These are phyloP conservation scores for Phytophthora agathidicida DNA, from an alignment of 352 stramenopile genomes.

Conservation along the genomic window DNA sequence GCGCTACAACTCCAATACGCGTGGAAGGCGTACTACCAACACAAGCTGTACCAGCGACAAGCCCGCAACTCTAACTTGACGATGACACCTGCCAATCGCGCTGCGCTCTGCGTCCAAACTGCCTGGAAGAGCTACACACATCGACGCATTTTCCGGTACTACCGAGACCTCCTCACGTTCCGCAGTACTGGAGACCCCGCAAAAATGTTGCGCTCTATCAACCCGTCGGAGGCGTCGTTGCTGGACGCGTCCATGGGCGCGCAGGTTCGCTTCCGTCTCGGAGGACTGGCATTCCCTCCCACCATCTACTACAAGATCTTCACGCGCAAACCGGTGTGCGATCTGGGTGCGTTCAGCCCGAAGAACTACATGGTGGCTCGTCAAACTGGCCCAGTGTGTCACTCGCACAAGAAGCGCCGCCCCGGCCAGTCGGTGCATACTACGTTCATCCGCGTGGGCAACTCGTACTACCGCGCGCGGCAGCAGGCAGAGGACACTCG, in stretches of 20 bases:
- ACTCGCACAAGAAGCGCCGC: constrained; percentile 27
- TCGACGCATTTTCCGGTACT: constrained; percentile 78
- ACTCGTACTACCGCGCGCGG: constrained; percentile 70
- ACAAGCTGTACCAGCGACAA: constrained; percentile 35
- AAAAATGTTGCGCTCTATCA: constrained; percentile 85
- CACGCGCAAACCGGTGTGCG: constrained; percentile 83
- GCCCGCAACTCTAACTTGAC: background rate
- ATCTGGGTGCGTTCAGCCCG: constrained; percentile 91
- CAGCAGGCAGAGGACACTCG: constrained; percentile 55
- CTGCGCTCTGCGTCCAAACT: constrained; percentile 61
- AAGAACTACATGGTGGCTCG: constrained; percentile 84
- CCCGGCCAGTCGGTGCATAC: constrained; percentile 12
- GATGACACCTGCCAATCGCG: constrained; percentile 40
- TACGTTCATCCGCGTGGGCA: constrained; percentile 76
- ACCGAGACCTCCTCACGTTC: constrained; percentile 83
- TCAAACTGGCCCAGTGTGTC: constrained; percentile 34
- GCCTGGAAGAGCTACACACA: constrained; percentile 82
- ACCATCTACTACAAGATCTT: constrained; percentile 96
- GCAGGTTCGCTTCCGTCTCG: constrained; percentile 88
- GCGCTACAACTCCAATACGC: constrained; percentile 84
- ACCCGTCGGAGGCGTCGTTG: constrained; percentile 76
- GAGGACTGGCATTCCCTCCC: constrained; percentile 87
- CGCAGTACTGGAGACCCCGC: constrained; percentile 75
- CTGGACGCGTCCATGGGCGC: constrained; percentile 84
- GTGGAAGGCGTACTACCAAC: constrained; percentile 64